Evolutionary conservation across 2,329 filamentous ascomycete genomes (phyloP), one percentile per base, ranked within the genome.

Genomic region (Calonectria naviculata): DNA sequence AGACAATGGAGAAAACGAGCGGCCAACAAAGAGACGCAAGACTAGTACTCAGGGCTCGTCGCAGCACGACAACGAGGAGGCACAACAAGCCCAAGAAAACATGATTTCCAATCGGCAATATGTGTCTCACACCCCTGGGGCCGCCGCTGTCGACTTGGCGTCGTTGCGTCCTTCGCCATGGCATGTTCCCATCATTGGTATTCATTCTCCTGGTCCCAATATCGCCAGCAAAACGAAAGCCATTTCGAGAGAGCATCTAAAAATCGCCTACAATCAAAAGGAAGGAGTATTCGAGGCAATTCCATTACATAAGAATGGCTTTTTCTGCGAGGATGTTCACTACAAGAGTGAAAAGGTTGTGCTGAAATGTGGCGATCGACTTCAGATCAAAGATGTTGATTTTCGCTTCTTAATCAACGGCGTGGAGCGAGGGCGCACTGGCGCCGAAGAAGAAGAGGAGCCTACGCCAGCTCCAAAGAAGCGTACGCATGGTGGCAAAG

Each of bases 191-290:
- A 88, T 94, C 69, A 87, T 95, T 60, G 90, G 90, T 38, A 94
- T 95, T 52, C 93, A 95, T 80, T 93, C 93, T 4, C 91, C 90
- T 0, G 89, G 89, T 2, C 89, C 89, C 6, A 86, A 89, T 60
- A 90, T 90, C 71, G 89, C 90, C 3, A 86, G 82, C 71, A 90
- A 89, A 73, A 94, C 93, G 62, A 93, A 93, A 78, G 89, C 89
- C 62, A 95, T 95, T 66, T 95, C 93, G 4, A 87, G 93, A 71
- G 86, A 93, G 75, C 94, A 96, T 80, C 85, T 94, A 60, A 92
- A 91, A 77, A 94, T 96, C 75, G 85, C 89, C 56, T 95, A 92
- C 83, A 93, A 93, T 77, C 86, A 89, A 72, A 85, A 90, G 15
- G 86, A 86, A 46, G 86, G 89, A 24, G 84, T 89, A 8, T 95